phyloP scores from a whole-genome alignment of 1,284 basidiomycete genomes.

The Ustilago hordei region DNA sequence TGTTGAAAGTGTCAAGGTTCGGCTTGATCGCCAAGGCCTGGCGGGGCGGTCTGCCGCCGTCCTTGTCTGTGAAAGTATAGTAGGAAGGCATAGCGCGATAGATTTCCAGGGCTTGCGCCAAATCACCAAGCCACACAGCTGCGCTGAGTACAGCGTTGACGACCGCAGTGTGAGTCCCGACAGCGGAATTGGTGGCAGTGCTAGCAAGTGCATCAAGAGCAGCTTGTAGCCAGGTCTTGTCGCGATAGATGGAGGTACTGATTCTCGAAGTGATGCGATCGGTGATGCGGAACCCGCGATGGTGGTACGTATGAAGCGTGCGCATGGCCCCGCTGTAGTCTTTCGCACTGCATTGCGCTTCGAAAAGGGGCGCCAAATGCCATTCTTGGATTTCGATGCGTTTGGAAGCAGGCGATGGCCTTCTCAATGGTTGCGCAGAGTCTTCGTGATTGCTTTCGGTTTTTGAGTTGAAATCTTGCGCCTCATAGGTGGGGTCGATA shows the following conservation, averaged over 20 bases:
- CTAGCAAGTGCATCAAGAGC: conserved; percentile 28
- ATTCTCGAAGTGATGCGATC: conserved; percentile 23
- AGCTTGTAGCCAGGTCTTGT: conserved; percentile 13
- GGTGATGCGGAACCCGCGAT: conserved; percentile 16
- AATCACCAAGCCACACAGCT: conserved; percentile 33
- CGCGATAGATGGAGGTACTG: conserved; percentile 28
- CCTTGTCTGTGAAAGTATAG: neutral
- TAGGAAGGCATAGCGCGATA: conserved; percentile 30
- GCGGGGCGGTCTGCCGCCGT: neutral
- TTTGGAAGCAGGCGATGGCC: neutral
- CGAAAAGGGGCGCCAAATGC: conserved; percentile 57
- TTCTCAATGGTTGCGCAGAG: neutral
- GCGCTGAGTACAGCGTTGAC: conserved; percentile 45
- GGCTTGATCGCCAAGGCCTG: conserved; percentile 7
- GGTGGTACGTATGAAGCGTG: conserved; percentile 18
- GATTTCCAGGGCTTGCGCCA: conserved; percentile 38
- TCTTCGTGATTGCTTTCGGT: neutral
- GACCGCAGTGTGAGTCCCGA: conserved; percentile 25
- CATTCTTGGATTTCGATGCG: conserved; percentile 48
- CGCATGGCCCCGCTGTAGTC: conserved; percentile 47
- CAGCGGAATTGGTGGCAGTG: conserved; percentile 7
- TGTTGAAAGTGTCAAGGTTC: conserved; percentile 47
- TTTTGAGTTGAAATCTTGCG: neutral
- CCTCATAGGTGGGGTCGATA: conserved; percentile 21
- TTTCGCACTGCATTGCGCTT: conserved; percentile 45